phyloP scores from a whole-genome alignment of 1,284 basidiomycete species.

The Leccinum pachyderme region DNA sequence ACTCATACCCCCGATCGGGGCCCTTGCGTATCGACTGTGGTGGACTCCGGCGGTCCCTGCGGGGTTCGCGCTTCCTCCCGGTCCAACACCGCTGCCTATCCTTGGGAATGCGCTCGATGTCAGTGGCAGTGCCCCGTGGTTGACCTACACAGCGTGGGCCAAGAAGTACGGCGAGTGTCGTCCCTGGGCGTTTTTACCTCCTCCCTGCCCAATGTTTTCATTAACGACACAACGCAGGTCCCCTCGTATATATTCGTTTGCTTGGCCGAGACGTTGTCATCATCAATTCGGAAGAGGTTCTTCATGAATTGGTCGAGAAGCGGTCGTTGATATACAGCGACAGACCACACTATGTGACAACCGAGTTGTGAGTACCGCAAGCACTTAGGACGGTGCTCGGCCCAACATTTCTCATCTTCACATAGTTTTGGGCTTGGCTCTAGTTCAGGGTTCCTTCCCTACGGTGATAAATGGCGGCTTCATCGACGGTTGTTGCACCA shows the following conservation, averaged over 20 bases:
- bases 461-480: conserved; percentile 1
- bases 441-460: conserved; percentile 5
- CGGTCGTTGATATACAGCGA: conserved; percentile 24
- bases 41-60: neutral
- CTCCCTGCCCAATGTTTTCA: neutral
- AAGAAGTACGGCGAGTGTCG: conserved; percentile 2
- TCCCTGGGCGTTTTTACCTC: neutral
- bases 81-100: conserved; percentile 4
- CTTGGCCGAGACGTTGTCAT: conserved; percentile 17
- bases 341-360: conserved; percentile 13
- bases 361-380: conserved; percentile 4
- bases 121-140: conserved; percentile 2
- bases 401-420: neutral
- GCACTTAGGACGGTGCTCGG: neutral
- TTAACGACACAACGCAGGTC: neutral
- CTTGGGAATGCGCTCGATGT: conserved; percentile 5
- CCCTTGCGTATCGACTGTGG: neutral
- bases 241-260: conserved; percentile 3
- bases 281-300: conserved; percentile 22
- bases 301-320: conserved; percentile 24
- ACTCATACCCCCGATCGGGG: neutral
- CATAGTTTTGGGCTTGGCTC: conserved; percentile 3
- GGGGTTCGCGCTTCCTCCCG: conserved; percentile 6
- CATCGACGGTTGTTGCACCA: neutral
- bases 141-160: conserved; percentile 7